Base-by-base conservation (phyloP, 2,329 filamentous ascomycete species). In the Rachicladosporium sp. region DNA sequence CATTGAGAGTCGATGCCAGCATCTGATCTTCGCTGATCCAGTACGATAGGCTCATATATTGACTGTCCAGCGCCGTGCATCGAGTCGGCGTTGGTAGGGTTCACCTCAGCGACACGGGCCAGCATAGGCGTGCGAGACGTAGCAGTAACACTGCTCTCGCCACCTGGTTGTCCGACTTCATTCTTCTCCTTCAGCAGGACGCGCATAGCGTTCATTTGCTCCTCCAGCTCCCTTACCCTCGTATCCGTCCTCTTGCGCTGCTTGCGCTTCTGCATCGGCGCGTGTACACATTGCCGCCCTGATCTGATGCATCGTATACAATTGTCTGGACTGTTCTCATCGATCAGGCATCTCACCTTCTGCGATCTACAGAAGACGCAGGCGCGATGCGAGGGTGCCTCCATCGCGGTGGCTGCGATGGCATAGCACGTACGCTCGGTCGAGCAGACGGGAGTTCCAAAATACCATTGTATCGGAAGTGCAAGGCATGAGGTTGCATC, bases 201-300 rank as follows among this genome's bases (percentile, higher is more conserved):
- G 23, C 62, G 56, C 54, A 67, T 58, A 1, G 58, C 56, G 38
- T 60, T 53, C 45, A 67, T 63, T 45, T 66, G 63, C 45, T 59
- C 58, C 51, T 67, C 64, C 36, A 67, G 49, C 44, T 67, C 64
- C 30, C 63, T 61, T 3, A 67, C 64, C 19, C 64, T 47, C 30
- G 61, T 65, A 37, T 67, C 64, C 6, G 64, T 65, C 44, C 65
- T 59, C 49, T 66, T 66, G 36, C 64, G 58, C 42, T 63, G 58
- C 47, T 64, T 66, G 12, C 64, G 57, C 53, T 58, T 63, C 49
- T 57, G 55, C 11, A 63, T 52, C 4, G 54, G 54, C 31, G 61
- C 63, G 38, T 64, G 58, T 13, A 64, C 47, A 36, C 64, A 67
- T 36, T 54, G 50, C 8, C 61, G 51, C 30, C 59, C 58, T 4